A percentile compares a stretch with the other conserved stretches of the same genome.
Evolutionary conservation across 495 filamentous ascomycete species (phyloP).

Genomic region (Podospora comata): DNA sequence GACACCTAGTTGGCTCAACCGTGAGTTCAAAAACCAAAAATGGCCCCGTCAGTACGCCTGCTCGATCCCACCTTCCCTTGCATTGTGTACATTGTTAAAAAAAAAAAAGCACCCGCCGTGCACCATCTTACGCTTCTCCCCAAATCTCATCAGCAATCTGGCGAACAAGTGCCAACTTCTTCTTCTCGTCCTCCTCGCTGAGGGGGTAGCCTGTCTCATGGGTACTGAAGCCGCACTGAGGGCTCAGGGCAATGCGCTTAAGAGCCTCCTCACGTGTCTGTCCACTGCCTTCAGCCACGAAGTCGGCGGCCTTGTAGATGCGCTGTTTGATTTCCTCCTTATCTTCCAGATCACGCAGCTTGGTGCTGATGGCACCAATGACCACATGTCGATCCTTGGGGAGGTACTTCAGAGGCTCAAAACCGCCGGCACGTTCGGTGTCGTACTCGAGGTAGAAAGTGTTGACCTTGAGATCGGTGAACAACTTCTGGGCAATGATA

Average conservation of each 20-base stretch:
- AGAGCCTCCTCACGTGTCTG: slow-evolving; percentile 63
- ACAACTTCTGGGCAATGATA: slow-evolving; percentile 73
- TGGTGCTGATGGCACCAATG: slow-evolving; percentile 69
- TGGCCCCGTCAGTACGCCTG: background rate
- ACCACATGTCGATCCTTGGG: slow-evolving; percentile 74
- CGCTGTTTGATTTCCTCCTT: slow-evolving; percentile 69
- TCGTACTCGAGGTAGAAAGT: slow-evolving; percentile 87
- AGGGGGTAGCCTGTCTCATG: slow-evolving; percentile 67
- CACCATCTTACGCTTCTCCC: slow-evolving; percentile 51
- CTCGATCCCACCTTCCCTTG: too few relatives aligned
- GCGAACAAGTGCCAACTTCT: slow-evolving; percentile 64
- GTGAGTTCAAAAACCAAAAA: background rate
- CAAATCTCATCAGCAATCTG: slow-evolving; percentile 70
- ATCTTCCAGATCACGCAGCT: slow-evolving; percentile 69
- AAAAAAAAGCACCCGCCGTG: background rate
- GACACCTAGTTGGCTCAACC: too few relatives aligned
- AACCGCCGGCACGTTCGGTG: slow-evolving; percentile 69
- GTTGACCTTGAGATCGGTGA: slow-evolving; percentile 69
- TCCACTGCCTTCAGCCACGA: slow-evolving; percentile 66
- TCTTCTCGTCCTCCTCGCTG: slow-evolving; percentile 63
- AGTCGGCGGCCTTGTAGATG: slow-evolving; percentile 64
- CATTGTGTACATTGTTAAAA: background rate
- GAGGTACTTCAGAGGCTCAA: slow-evolving; percentile 71
- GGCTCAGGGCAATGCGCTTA: slow-evolving; percentile 65
- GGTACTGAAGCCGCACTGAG: slow-evolving; percentile 78